Evolutionary conservation across 2,329 filamentous ascomycete species (phyloP), one percentile per base, ranked within the genome.

Genomic region (Thelonectria rubi): DNA sequence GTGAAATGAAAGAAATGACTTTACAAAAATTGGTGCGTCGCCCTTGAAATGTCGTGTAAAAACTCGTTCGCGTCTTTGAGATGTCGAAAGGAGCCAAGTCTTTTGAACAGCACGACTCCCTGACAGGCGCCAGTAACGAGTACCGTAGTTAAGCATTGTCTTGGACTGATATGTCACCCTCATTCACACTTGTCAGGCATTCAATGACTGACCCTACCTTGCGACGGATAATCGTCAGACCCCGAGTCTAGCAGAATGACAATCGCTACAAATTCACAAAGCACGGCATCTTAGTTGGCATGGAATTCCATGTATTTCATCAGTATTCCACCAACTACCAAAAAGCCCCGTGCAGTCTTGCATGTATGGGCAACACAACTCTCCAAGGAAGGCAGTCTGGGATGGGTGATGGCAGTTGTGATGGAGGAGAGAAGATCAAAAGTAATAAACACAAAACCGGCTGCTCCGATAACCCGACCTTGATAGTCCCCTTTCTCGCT

Each of bases 401-500:
- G 10, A 12, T 42, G 37, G 47, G 15, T 26, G 48, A 30, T 52
- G 51, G 42, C 18, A 66, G 55, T 37, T 14, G 34, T 14, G 26
- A 59, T 57, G 48, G 46, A 56, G 56, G 55, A 58, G 58, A 63
- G 52, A 65, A 64, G 32, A 65, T 58, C 58, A 65, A 71, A 65
- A 32, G 62, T 64, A 71, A 67, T 61, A 69, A 63, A 69, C 55
- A 66, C 68, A 70, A 68, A 71, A 68, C 63, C 66, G 62, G 68
- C 64, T 63, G 65, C 64, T 63, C 47, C 61, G 55, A 65, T 62
- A 60, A 55, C 62, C 57, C 43, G 61, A 63, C 59, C 60, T 62
- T 43, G 47, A 37, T 52, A 55, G 24, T 52, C 63, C 60, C 61
- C 58, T 57, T 55, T 39, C 26, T 42, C 47, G 12, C 34, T 32